Base-by-base conservation (phyloP, 768 basidiomycete species). In the Scleroderma citrinum region DNA sequence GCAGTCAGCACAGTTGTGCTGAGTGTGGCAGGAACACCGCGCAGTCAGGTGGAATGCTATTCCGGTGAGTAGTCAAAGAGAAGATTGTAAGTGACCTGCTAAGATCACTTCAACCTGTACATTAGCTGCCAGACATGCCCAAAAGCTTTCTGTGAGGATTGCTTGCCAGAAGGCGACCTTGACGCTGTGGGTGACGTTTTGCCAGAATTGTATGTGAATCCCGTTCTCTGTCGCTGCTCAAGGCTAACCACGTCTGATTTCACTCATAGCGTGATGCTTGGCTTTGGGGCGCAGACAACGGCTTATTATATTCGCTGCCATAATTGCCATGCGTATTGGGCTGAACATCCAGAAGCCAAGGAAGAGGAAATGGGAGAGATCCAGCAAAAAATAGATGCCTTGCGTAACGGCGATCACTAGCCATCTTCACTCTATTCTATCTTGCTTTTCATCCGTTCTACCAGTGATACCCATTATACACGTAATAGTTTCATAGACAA, bases 111-210 rank as follows among this genome's bases (percentile, higher is more conserved):
- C 31, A 7, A 8, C 16, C 40, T 21, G 16, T 12, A 32, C 17
- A 43, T 17, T 44, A 81, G 80, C 51, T 83, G 81, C 52, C 77
- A 75, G 49, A 81, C 79, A 1, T 83, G 82, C 57, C 73, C 77
- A 14, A 63, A 71, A 46, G 78, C 82, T 2, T 79, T 76, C 52
- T 83, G 82, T 61, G 78, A 82, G 47, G 82, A 83, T 54, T 83
- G 82, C 59, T 52, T 83, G 35, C 75, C 77, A 5, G 54, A 60
- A 3, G 77, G 72, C 4, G 73, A 79, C 5, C 64, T 80, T 30
- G 72, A 74, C 26, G 69, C 75, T 13, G 63, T 83, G 34, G 81
- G 81, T 3, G 78, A 82, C 3, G 61, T 64, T 2, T 55, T 83
- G 5, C 81, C 82, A 14, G 80, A 83, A 61, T 76, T 82, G 79